These are phyloP conservation scores for Tuber calosporum DNA, from an alignment of 495 filamentous ascomycete genomes.

Conservation along the genomic window DNA sequence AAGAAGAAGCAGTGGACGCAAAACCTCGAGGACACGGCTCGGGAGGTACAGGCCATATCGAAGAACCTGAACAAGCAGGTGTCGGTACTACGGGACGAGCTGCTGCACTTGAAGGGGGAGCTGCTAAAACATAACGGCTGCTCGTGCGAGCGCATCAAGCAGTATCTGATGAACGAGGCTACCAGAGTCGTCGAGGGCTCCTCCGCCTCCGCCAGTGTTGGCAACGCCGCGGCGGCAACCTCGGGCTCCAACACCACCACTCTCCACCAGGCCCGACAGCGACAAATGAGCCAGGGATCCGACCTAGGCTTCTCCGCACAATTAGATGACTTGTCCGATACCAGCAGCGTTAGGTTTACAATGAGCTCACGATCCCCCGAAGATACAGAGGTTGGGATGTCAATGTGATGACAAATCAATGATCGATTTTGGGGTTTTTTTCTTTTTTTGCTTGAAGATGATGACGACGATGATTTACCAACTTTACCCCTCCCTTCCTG, in stretches of 20 bases:
- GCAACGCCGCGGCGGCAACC: slow-evolving; percentile 11
- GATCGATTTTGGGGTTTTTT: neutral
- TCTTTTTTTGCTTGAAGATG: neutral
- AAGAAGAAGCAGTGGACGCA: slow-evolving; percentile 75
- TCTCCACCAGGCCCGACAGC: neutral
- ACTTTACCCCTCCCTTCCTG: neutral
- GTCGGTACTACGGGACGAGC: slow-evolving; percentile 43
- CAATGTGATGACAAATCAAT: neutral
- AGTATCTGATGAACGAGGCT: slow-evolving; percentile 41
- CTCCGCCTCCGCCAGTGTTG: slow-evolving; percentile 10
- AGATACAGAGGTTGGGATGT: neutral
- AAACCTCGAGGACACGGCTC: slow-evolving; percentile 50
- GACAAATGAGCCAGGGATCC: slow-evolving; percentile 1
- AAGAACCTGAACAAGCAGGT: slow-evolving; percentile 40
- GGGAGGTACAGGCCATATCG: slow-evolving; percentile 25
- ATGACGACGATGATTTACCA: slow-evolving; percentile 15
- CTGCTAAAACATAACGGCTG: slow-evolving; percentile 46
- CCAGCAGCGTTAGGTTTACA: neutral
- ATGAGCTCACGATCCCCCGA: neutral
- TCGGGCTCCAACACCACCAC: neutral
- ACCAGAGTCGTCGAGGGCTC: slow-evolving; percentile 36
- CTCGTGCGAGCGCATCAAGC: slow-evolving; percentile 41
- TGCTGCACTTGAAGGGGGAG: slow-evolving; percentile 46
- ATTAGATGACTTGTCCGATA: slow-evolving; percentile 1
- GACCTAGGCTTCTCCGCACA: neutral